Conservation (phyloP, 495 filamentous ascomycete genomes). For the Neurospora sp. region DNA sequence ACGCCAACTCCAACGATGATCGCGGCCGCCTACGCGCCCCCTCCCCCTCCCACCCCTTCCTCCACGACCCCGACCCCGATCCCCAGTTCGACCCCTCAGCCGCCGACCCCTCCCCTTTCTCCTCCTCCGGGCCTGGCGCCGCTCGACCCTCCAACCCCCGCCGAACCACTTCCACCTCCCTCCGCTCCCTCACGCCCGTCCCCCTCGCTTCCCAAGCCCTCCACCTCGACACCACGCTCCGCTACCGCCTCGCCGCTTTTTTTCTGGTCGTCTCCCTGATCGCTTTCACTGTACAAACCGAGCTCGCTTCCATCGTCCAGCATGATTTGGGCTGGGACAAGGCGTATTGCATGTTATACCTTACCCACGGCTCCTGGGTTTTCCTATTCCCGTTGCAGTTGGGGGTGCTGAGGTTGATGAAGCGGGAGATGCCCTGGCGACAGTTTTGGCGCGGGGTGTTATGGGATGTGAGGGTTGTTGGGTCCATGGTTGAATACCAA, state of each 20-base stretch:
- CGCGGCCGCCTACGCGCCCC: not conserved
- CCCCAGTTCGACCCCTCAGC: not conserved
- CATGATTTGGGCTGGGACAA: constrained; percentile 85
- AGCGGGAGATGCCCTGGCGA: constrained; percentile 64
- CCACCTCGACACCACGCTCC: constrained; percentile 50
- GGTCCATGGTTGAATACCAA: constrained; percentile 72
- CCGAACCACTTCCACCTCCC: constrained; percentile 6
- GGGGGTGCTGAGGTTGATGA: constrained; percentile 63
- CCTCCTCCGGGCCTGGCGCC: not conserved
- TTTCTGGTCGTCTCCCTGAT: constrained; percentile 74
- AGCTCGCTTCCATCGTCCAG: constrained; percentile 89
- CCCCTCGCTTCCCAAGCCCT: constrained; percentile 35
- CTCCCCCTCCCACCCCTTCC: not conserved
- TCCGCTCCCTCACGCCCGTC: constrained; percentile 14
- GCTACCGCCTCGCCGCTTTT: constrained; percentile 75
- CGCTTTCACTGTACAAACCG: constrained; percentile 81
- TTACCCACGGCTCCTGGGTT: constrained; percentile 90
- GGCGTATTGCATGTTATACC: constrained; percentile 95
- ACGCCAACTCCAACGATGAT: not conserved
- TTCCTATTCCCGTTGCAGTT: constrained; percentile 82
- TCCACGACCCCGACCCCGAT: not conserved
- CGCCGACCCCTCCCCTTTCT: not conserved
- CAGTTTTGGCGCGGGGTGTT: constrained; percentile 80
- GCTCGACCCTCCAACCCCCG: constrained; percentile 8
- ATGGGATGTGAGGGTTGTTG: constrained; percentile 63